Conservation (phyloP, 2,329 filamentous ascomycete species). For the Pseudopithomyces maydicus region DNA sequence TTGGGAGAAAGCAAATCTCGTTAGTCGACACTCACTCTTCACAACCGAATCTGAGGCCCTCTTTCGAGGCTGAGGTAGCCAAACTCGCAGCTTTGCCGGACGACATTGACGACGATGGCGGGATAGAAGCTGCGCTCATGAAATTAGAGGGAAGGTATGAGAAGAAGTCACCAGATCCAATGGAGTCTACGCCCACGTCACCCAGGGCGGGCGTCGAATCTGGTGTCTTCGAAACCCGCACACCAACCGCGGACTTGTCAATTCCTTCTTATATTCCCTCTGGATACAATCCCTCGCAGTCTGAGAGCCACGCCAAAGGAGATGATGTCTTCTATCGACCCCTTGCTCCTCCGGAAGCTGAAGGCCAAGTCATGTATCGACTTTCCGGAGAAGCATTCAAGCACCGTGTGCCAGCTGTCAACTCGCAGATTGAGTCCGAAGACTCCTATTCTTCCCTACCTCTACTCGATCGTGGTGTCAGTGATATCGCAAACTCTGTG, state of each 20-base stretch:
- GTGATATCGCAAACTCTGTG: slow-evolving; percentile 27
- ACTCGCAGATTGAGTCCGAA: slow-evolving; percentile 63
- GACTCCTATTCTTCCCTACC: slow-evolving; percentile 80
- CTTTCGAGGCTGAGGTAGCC: slow-evolving; percentile 87
- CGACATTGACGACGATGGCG: slow-evolving; percentile 75
- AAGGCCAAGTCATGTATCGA: slow-evolving; percentile 38
- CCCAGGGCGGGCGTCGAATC: slow-evolving; percentile 23
- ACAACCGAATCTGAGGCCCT: slow-evolving; percentile 63
- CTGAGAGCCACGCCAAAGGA: slow-evolving; percentile 16
- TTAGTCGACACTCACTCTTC: slow-evolving; percentile 60
- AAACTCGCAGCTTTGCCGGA: slow-evolving; percentile 88
- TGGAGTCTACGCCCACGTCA: slow-evolving; percentile 15
- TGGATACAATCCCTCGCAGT: slow-evolving; percentile 20
- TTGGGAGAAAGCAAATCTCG: slow-evolving; percentile 41
- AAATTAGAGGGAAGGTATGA: slow-evolving; percentile 90
- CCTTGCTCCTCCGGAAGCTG: slow-evolving; percentile 29
- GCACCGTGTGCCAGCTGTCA: slow-evolving; percentile 25
- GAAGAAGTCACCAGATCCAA: slow-evolving; percentile 45
- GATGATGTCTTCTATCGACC: slow-evolving; percentile 36
- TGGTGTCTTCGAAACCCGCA: slow-evolving; percentile 28
- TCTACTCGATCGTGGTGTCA: slow-evolving; percentile 69
- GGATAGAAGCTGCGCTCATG: slow-evolving; percentile 87
- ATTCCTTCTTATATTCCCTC: slow-evolving; percentile 24
- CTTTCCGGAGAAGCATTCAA: slow-evolving; percentile 38
- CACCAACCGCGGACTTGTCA: slow-evolving; percentile 20